phyloP scores from a whole-genome alignment of 2,329 filamentous ascomycete genomes.

The Paramyrothecium sp. region DNA sequence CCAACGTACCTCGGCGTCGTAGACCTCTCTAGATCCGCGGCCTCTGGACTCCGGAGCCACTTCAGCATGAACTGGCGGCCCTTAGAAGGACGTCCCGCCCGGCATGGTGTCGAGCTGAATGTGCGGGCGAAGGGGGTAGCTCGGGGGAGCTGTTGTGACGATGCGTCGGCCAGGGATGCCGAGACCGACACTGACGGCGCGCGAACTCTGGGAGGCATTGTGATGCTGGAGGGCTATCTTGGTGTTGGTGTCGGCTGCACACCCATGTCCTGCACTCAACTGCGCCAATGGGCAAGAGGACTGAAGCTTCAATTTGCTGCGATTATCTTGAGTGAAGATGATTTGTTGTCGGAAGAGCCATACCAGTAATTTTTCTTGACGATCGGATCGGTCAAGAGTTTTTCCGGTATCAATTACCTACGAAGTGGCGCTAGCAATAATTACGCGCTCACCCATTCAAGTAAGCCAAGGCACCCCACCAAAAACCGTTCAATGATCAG shows the following conservation, averaged over 20 bases:
- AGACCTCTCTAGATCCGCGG: conserved; percentile 20
- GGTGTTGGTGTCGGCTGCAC: neutral
- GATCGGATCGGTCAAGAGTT: no score
- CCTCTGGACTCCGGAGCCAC: conserved; percentile 31
- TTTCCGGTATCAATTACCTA: no score
- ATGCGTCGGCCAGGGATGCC: conserved; percentile 26
- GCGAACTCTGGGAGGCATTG: conserved; percentile 31
- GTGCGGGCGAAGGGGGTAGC: conserved; percentile 20
- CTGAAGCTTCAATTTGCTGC: neutral
- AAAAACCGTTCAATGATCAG: no score
- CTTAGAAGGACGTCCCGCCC: conserved; percentile 32
- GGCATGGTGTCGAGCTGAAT: conserved; percentile 39
- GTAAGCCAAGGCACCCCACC: no score
- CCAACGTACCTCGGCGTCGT: conserved; percentile 36
- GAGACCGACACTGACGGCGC: conserved; percentile 22
- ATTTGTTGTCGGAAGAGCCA: neutral
- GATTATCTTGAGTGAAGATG: neutral
- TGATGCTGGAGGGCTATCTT: conserved; percentile 8
- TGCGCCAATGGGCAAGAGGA: conserved; percentile 12
- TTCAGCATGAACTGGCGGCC: conserved; percentile 34
- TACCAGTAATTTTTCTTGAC: neutral
- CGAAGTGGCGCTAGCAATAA: no score
- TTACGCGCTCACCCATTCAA: no score
- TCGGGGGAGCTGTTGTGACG: conserved; percentile 9
- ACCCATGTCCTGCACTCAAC: neutral